These are phyloP conservation scores for Paramecium caudatum DNA, from an alignment of 73 alveolate species.

Conservation along the genomic window DNA sequence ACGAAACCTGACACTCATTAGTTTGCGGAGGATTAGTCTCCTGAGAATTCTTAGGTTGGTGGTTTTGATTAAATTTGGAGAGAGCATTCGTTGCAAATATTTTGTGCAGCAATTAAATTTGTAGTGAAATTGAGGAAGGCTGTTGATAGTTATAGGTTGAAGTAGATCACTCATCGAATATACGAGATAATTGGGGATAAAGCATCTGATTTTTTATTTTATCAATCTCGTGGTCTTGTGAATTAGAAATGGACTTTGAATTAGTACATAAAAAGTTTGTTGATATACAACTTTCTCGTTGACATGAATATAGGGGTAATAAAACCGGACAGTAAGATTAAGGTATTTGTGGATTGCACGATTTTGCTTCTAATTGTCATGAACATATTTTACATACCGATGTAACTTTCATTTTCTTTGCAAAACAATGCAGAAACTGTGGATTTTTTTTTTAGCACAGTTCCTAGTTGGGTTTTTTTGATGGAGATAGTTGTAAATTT, in stretches of 20 bases:
- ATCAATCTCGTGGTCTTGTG: neutral
- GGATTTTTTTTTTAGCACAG: constrained; percentile 29
- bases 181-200: constrained; percentile 17
- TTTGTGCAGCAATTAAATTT: constrained; percentile 1
- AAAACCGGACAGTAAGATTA: constrained; percentile 17
- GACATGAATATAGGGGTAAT: neutral
- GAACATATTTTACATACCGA: constrained; percentile 39
- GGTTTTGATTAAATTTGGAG: constrained; percentile 45
- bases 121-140: constrained; percentile 20
- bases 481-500: neutral
- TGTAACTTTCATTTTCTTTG: constrained; percentile 12
- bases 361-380: neutral
- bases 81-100: neutral
- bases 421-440: constrained; percentile 1
- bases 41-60: constrained; percentile 4
- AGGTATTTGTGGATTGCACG: neutral
- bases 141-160: neutral
- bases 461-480: constrained; percentile 59
- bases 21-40: constrained; percentile 38
- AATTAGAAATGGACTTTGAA: constrained; percentile 31
- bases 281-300: neutral
- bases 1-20: constrained; percentile 46
- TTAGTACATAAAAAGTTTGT: neutral
- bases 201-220: constrained; percentile 30
- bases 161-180: neutral